A percentile compares a stretch with the other conserved stretches of the same genome.
phyloP scores from a whole-genome alignment of 2,329 filamentous ascomycete species.

The Fusarium aywerte region DNA sequence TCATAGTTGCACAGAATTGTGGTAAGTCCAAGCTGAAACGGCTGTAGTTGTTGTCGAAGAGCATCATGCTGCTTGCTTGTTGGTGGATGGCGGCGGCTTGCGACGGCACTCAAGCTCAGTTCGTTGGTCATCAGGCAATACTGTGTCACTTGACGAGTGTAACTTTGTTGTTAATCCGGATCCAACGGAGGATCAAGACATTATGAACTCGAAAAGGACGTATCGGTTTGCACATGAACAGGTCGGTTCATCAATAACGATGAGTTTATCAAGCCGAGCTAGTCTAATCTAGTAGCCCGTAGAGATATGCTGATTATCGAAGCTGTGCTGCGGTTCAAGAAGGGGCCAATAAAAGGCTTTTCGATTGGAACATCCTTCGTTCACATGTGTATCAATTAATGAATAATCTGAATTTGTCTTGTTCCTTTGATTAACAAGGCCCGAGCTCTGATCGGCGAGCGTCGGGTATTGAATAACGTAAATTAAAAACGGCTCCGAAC shows the following conservation, averaged over 20 bases:
- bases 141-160: constrained; percentile 26
- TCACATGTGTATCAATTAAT: not conserved
- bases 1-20: not conserved
- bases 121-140: constrained; percentile 5
- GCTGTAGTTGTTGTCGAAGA: constrained; percentile 5
- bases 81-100: constrained; percentile 34
- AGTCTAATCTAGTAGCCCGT: not conserved
- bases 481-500: constrained; percentile 36
- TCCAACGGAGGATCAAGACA: constrained; percentile 4
- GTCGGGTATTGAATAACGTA: constrained; percentile 28
- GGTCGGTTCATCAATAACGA: not conserved
- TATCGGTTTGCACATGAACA: not conserved
- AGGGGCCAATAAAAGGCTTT: not conserved
- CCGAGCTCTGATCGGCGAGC: not conserved
- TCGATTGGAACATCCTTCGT: not conserved
- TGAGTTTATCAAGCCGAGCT: not conserved
- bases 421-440: not conserved
- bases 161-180: constrained; percentile 9
- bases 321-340: not conserved
- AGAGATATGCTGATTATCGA: not conserved
- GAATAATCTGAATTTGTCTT: not conserved
- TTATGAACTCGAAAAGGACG: not conserved
- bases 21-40: not conserved
- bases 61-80: constrained; percentile 2
- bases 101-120: constrained; percentile 19